Evolutionary conservation across 768 basidiomycete genomes (phyloP), one percentile per base, ranked within the genome.

Genomic region (Tephrocybe sp.): DNA sequence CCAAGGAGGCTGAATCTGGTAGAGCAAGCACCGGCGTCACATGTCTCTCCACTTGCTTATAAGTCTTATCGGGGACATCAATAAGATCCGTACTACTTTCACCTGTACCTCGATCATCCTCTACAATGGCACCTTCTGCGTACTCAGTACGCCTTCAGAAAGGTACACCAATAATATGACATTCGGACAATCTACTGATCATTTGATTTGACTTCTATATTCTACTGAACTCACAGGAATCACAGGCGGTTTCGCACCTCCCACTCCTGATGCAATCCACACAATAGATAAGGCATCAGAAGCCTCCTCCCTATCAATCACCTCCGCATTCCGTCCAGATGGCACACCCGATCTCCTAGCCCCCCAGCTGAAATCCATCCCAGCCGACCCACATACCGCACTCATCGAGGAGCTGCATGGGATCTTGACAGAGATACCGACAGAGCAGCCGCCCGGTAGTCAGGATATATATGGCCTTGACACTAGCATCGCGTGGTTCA

Each of bases 401-500:
- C 78, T 83, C 45, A 65, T 88, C 39, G 71, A 75, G 19, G 85
- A 85, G 60, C 73, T 92, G 30, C 69, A 83, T 33, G 39, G 17
- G 4, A 85, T 90, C 64, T 66, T 92, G 49, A 80, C 81, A 62
- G 57, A 60, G 0, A 56, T 89, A 33, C 87, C 85, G 3, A 77
- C 69, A 1, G 81, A 82, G 60, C 41, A 58, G 1, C 79, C 82
- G 23, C 76, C 77, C 0, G 85, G 84, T 1, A 80, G 78, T 39
- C 70, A 86, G 64, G 88, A 92, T 60, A 83, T 90, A 47, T 92
- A 92, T 56, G 84, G 83, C 1, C 54, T 82, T 55, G 74, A 88
- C 63, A 84, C 75, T 8, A 81, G 83, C 64, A 87, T 89, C 53
- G 69, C 76, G 5, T 85, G 79, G 70, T 72, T 68, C 6, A 79